These are phyloP conservation scores for Pseudozyma hubeiensis DNA, from an alignment of 1,284 basidiomycete species.

Conservation along the genomic window DNA sequence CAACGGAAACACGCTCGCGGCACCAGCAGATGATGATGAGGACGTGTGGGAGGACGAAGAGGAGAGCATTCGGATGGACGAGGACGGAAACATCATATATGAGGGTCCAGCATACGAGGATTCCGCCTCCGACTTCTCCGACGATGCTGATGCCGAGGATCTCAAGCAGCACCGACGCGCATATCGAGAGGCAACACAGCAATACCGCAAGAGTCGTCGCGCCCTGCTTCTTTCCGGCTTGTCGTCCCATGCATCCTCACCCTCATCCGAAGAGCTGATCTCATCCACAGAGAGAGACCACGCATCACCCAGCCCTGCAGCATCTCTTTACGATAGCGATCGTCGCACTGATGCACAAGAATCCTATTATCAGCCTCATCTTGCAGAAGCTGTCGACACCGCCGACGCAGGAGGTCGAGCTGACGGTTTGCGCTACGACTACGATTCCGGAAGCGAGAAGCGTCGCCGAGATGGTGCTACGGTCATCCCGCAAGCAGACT, in stretches of 20 bases:
- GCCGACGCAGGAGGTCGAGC: constrained; percentile 22
- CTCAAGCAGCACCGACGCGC: constrained; percentile 25
- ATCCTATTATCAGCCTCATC: constrained; percentile 29
- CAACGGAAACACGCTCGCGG: background rate
- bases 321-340: constrained; percentile 17
- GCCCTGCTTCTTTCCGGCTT: constrained; percentile 48
- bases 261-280: constrained; percentile 29
- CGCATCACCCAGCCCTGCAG: constrained; percentile 26
- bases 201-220: constrained; percentile 48
- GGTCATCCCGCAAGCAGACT: background rate
- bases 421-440: constrained; percentile 18
- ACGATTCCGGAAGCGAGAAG: constrained; percentile 9
- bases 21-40: constrained; percentile 38
- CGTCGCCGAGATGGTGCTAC: background rate
- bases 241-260: constrained; percentile 39
- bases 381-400: constrained; percentile 33
- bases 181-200: constrained; percentile 45
- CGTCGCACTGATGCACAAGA: constrained; percentile 3
- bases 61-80: constrained; percentile 26
- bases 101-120: constrained; percentile 31
- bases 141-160: constrained; percentile 27
- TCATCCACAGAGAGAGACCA: constrained; percentile 17
- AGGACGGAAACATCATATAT: constrained; percentile 36
- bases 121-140: constrained; percentile 32
- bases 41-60: constrained; percentile 51